A percentile compares a stretch with the other conserved stretches of the same genome.
phyloP scores from a whole-genome alignment of 768 basidiomycete species.

The Peribolospora kevripleyi region DNA sequence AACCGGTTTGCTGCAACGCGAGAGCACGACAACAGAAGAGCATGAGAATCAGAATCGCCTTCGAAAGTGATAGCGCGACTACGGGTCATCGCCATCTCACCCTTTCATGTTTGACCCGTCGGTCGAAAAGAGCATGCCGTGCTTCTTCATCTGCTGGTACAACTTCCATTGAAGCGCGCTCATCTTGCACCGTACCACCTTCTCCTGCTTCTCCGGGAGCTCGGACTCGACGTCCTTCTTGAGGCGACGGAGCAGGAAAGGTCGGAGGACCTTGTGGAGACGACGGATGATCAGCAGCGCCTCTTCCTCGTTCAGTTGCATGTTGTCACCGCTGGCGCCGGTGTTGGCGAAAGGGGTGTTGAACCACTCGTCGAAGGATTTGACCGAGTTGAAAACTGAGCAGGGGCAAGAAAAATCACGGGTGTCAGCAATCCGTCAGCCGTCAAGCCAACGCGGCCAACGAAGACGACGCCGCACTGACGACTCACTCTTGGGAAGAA shows the following conservation, averaged over 20 bases:
- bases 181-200: conserved; percentile 48
- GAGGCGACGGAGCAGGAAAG: conserved; percentile 76
- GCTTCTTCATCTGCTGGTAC: conserved; percentile 25
- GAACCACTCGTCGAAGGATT: conserved; percentile 99
- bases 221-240: conserved; percentile 81
- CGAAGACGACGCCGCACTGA: no score
- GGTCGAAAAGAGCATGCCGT: conserved; percentile 38
- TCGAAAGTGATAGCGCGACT: conserved; percentile 3
- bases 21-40: conserved; percentile 26
- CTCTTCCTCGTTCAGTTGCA: conserved; percentile 99
- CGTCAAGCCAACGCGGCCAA: no score
- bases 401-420: no score
- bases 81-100: conserved; percentile 12
- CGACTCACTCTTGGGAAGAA: conserved; percentile 67
- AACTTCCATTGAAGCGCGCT: conserved; percentile 35
- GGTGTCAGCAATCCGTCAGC: no score
- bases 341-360: conserved; percentile 97
- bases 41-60: conserved; percentile 14
- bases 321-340: conserved; percentile 78
- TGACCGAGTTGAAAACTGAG: conserved; percentile 89
- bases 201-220: conserved; percentile 41
- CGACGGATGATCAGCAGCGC: conserved; percentile 88
- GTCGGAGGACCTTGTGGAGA: conserved; percentile 54
- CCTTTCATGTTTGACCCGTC: conserved; percentile 18
- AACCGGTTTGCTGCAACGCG: conserved; percentile 31